Conservation (phyloP, 1,284 basidiomycete species). For the Microbotryum saponariae region DNA sequence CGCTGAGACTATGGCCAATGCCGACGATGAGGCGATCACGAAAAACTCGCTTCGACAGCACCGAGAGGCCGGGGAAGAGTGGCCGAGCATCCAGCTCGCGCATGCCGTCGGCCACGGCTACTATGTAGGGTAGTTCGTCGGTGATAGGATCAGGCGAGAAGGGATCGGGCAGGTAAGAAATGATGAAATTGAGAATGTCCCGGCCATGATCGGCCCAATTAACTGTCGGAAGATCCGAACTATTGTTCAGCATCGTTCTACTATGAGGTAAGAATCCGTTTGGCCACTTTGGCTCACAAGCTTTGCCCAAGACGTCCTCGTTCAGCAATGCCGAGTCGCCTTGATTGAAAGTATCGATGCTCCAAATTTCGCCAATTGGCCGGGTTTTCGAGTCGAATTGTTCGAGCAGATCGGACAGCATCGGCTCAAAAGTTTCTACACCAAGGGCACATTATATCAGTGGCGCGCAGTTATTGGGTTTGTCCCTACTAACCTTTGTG, state of each 20-base stretch:
- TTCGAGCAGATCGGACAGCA: conserved; percentile 47
- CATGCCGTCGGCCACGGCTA: too few species aligned
- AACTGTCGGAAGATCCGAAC: conserved; percentile 43
- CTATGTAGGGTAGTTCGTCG: too few species aligned
- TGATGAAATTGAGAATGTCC: conserved; percentile 62
- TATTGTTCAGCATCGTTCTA: neutral
- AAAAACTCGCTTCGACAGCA: conserved; percentile 37
- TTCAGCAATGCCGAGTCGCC: conserved; percentile 67
- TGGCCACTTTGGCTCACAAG: conserved; percentile 46
- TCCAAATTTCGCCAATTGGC: conserved; percentile 65
- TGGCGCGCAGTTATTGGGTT: neutral
- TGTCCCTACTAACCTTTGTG: conserved; percentile 55
- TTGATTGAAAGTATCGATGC: conserved; percentile 67
- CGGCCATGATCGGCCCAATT: conserved; percentile 63
- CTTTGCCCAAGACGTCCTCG: conserved; percentile 48
- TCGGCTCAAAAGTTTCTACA: conserved; percentile 58
- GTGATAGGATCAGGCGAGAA: too few species aligned
- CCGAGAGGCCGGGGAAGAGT: neutral
- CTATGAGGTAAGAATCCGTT: neutral
- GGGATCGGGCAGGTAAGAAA: conserved; percentile 49
- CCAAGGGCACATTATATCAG: neutral
- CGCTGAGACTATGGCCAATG: conserved; percentile 76
- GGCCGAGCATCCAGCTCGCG: neutral
- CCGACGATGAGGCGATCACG: conserved; percentile 47
- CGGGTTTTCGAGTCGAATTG: conserved; percentile 7